Base-by-base conservation (phyloP, 306 rosid genomes). In the Cicer judaicum region DNA sequence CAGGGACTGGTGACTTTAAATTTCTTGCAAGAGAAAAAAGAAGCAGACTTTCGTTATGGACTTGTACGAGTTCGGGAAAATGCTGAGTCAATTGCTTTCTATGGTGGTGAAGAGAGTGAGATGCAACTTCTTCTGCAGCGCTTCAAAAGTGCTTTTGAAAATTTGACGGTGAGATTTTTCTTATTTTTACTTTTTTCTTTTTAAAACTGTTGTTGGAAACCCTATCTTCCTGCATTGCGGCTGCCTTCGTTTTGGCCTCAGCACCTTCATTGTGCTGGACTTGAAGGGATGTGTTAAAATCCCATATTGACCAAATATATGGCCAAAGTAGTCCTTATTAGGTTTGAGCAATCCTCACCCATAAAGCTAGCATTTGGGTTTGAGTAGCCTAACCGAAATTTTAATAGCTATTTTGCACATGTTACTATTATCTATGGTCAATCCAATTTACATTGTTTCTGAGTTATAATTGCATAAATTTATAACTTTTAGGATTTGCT, bases 31-130 rank as follows among this genome's bases (percentile, higher is more conserved):
- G 99, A 94, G 84, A 94, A 94, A 78, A 94, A 94, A 74, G 99
- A 94, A 77, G 99, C 99, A 71, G 99, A 94, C 87, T 94, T 94
- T 70, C 97, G 99, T 75, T 94, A 94, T 76, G 97, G 97, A 47
- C 99, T 94, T 47, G 99, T 94, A 47, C 87, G 99, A 2, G 79
- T 94, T 59, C 91, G 99, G 72, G 99, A 94, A 85, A 94, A 94
- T 87, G 92, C 99, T 57, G 99, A 94, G 83, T 91, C 99, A 46
- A 89, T 94, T 80, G 97, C 99, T 72, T 94, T 94, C 85, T 94
- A 94, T 70, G 81, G 96, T 29, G 99, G 97, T 50, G 99, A 94
- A 90, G 85, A 85, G 19, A 92, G 86, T 64, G 99, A 94, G 85
- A 90, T 84, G 86, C 93, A 89, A 83, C 96, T 94, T 85, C 86